Base-by-base conservation (phyloP, 805 yeast species). In the Wickerhamomyces pijperi region DNA sequence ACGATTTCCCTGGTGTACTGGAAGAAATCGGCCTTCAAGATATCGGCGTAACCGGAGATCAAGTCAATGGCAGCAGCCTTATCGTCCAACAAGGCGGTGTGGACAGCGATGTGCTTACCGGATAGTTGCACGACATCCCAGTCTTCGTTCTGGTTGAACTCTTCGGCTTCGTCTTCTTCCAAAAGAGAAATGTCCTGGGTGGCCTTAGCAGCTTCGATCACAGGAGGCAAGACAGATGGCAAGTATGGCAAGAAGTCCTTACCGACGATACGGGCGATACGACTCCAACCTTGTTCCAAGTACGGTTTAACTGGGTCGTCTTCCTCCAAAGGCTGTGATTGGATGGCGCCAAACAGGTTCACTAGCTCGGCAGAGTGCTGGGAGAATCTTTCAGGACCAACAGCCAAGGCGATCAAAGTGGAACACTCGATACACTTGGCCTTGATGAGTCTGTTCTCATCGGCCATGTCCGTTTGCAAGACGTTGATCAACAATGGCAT, bases 371-470 rank as follows among this genome's bases (percentile, higher is more conserved):
- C 74, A 36, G 83, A 76, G 51, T 84, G 82, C 19, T 84, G 78
- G 16, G 74, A 61, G 56, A 92, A 90, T 56, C 82, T 84, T 49
- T 87, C 95, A 53, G 79, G 80, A 18, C 97, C 97, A 21, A 92
- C 97, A 14, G 98, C 97, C 35, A 79, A 67, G 0, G 97, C 97
- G 55, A 92, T 87, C 51, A 92, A 68, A 1, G 97, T 84, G 7
- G 96, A 79, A 62, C 98, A 92, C 63, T 92, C 98, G 47, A 92
- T 84, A 51, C 96, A 84, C 60, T 88, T 90, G 18, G 95, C 97
- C 56, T 82, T 84, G 47, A 92, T 67, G 40, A 81, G 62, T 46
- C 92, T 73, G 58, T 81, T 78, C 50, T 83, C 94, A 35, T 74
- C 74, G 31, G 85, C 90, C 60, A 81, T 71, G 47, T 85, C 94